These are phyloP conservation scores for Penicillium polonicum DNA, from an alignment of 2,329 filamentous ascomycete species.

Conservation along the genomic window DNA sequence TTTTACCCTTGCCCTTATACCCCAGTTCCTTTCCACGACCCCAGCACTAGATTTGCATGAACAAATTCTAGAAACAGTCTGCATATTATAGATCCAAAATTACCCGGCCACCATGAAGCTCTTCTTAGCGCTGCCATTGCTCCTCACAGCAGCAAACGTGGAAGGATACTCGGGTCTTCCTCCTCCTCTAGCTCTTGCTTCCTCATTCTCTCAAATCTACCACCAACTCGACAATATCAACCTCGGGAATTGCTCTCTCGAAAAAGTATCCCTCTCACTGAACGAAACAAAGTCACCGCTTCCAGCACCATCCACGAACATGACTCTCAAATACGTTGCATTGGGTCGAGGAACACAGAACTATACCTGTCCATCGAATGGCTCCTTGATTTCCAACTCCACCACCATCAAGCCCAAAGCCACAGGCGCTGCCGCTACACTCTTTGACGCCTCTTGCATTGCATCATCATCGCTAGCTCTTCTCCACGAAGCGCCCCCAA, in stretches of 20 bases:
- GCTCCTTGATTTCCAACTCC: slow-evolving; percentile 11
- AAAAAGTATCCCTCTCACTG: slow-evolving; percentile 16
- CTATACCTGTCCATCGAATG: slow-evolving; percentile 45
- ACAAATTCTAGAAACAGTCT: background rate
- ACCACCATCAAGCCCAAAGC: slow-evolving; percentile 32
- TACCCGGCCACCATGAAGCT: slow-evolving; percentile 5
- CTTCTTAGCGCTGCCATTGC: background rate
- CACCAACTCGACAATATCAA: slow-evolving; percentile 22
- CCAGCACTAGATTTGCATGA: background rate
- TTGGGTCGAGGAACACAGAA: slow-evolving; percentile 53
- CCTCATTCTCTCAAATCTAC: slow-evolving; percentile 20
- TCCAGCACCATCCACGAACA: slow-evolving; percentile 27
- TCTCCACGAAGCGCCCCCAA: slow-evolving; percentile 29
- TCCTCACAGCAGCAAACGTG: slow-evolving; percentile 1
- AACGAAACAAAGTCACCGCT: slow-evolving; percentile 25
- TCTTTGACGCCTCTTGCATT: slow-evolving; percentile 47
- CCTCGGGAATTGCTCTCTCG: slow-evolving; percentile 27
- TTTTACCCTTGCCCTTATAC: background rate
- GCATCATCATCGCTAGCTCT: slow-evolving; percentile 28
- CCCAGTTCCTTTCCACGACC: background rate
- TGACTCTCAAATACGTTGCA: slow-evolving; percentile 46
- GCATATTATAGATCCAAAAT: background rate
- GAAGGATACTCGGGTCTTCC: slow-evolving; percentile 9
- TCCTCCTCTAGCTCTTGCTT: slow-evolving; percentile 15
- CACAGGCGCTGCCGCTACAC: slow-evolving; percentile 47